phyloP scores from a whole-genome alignment of 768 basidiomycete species.

The Cubamyces sp. region DNA sequence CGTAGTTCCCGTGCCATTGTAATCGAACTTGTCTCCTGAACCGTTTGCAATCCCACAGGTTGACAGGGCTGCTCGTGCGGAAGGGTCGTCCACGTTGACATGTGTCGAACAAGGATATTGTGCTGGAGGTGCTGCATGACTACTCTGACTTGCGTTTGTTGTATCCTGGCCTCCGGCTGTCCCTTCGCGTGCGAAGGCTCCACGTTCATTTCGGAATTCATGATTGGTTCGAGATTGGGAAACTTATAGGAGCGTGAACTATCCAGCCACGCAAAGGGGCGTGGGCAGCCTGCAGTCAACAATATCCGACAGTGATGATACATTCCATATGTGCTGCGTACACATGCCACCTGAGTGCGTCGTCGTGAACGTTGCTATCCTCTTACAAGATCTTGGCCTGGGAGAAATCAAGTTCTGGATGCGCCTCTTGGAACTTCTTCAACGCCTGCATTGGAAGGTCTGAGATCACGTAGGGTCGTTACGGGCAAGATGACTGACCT shows the following conservation, averaged over 20 bases:
- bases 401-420: constrained; percentile 95
- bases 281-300: neutral
- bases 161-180: constrained; percentile 16
- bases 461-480: constrained; percentile 1
- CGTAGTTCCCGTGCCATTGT: neutral
- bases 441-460: constrained; percentile 58
- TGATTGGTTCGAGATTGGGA: constrained; percentile 26
- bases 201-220: constrained; percentile 24
- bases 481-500: constrained; percentile 49
- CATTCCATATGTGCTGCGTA: neutral
- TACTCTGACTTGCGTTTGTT: constrained; percentile 21
- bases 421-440: constrained; percentile 85
- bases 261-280: too few species aligned
- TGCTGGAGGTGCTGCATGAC: constrained; percentile 21
- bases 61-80: too few species aligned
- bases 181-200: constrained; percentile 26
- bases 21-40: neutral
- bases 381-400: constrained; percentile 82
- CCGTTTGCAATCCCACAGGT: too few species aligned
- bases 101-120: constrained; percentile 5
- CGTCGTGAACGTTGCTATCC: neutral
- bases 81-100: neutral
- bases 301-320: neutral
- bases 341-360: neutral
- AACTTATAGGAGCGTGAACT: neutral